Percentiles rank a stretch among this genome's conserved stretches.
These are phyloP conservation scores for Cordyceps farinosa DNA, from an alignment of 2,329 filamentous ascomycete genomes.

Conservation along the genomic window DNA sequence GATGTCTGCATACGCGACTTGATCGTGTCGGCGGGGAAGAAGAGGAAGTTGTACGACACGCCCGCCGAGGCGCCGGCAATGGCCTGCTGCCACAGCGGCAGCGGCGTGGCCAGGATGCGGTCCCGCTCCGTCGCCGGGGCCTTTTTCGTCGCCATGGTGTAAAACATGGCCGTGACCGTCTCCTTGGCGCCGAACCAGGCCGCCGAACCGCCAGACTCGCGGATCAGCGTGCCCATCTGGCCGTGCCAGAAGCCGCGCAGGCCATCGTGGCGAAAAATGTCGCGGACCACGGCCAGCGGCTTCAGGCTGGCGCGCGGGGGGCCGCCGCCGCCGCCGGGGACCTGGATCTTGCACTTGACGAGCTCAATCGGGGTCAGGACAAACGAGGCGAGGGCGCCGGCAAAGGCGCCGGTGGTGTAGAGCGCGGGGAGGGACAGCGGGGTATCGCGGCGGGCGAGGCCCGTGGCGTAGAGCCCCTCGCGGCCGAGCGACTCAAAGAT, in stretches of 20 bases:
- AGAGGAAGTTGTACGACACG: constrained; percentile 93
- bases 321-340: constrained; percentile 47
- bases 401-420: constrained; percentile 76
- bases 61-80: constrained; percentile 82
- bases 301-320: constrained; percentile 48
- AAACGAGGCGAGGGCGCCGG: constrained; percentile 84
- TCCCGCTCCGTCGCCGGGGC: constrained; percentile 40
- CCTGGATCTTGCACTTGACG: constrained; percentile 98
- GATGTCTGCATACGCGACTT: constrained; percentile 96
- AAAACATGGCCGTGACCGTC: constrained; percentile 69
- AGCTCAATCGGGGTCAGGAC: constrained; percentile 93
- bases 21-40: constrained; percentile 96
- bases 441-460: constrained; percentile 47
- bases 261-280: constrained; percentile 80
- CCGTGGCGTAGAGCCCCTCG: constrained; percentile 56
- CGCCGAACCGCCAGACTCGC: constrained; percentile 87
- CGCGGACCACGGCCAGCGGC: constrained; percentile 67
- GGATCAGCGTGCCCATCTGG: constrained; percentile 86
- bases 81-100: constrained; percentile 85
- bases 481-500: constrained; percentile 80
- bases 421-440: constrained; percentile 72
- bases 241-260: constrained; percentile 90
- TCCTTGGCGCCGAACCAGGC: constrained; percentile 96
- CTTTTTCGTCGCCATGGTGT: constrained; percentile 48
- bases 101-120: constrained; percentile 44